Base-by-base conservation (phyloP, 257 asterid species). In the Primulina huaijiensis region DNA sequence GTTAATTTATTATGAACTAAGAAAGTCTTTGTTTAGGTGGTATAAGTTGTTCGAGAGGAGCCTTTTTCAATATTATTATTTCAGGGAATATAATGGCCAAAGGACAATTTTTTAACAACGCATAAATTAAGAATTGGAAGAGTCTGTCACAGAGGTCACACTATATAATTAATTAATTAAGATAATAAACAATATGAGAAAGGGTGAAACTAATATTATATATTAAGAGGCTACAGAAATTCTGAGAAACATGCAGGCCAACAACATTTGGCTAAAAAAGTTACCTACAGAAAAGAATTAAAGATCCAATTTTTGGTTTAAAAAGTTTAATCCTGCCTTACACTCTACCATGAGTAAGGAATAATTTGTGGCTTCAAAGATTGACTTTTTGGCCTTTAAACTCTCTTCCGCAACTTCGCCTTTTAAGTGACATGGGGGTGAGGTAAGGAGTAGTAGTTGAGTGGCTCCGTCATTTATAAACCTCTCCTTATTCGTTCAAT, bases 11-110 rank as follows among this genome's bases (percentile, higher is more conserved):
- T 29, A 64, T 62, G 77, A 71, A 74, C 73, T 57, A 75, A 34
- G 29, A 78, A 83, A 83, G 88, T 83, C 85, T 60, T 74, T 64
- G 83, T 81, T 81, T 84, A 84, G 89, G 89, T 84, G 74, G 77
- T 84, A 77, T 77, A 73, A 75, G 57, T 37, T 73, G 74, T 75
- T 65, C 62, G 80, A 81, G 34, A 37, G 62, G 69, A 70, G 38
- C 74, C 67, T 27, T 78, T 82, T 78, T 50, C 80, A 68, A 74
- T 63, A 53, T 68, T 68, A 53, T 68, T 68, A 72, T 76, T 79
- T 79, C 82, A 65, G 66, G 74, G 77, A 75, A 79, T 72, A 84
- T 75, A 77, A 84, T 72, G 72, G 81, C 84, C 81, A 81, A 81
- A 83, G 29, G 31, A 68, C 60, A 8, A 62, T 31, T 33, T 33